Conservation (phyloP, 2,329 filamentous ascomycete species). For the Chrysosphaeria jannelii region DNA sequence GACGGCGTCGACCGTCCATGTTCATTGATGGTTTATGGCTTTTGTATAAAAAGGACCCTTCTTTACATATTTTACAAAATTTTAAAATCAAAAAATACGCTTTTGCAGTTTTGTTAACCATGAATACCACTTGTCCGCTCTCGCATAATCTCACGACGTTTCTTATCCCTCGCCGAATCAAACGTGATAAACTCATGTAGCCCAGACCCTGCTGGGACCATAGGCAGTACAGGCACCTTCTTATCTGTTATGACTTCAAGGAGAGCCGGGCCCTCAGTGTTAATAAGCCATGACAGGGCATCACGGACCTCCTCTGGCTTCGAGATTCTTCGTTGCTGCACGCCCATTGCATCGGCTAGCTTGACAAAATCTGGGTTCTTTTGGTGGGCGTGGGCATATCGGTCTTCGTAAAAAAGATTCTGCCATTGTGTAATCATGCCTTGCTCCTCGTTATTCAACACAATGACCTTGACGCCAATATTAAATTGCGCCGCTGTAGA, state of each 20-base stretch:
- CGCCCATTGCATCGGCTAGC: constrained; percentile 68
- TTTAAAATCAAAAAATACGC: no score
- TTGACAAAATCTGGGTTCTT: constrained; percentile 91
- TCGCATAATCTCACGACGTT: constrained; percentile 3
- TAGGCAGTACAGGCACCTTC: constrained; percentile 83
- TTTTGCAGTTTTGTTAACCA: no score
- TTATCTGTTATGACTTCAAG: constrained; percentile 78
- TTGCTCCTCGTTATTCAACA: constrained; percentile 92
- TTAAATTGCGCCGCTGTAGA: constrained; percentile 84
- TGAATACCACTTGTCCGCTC: constrained; percentile 1
- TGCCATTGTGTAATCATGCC: constrained; percentile 99
- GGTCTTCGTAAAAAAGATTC: constrained; percentile 85
- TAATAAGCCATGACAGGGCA: constrained; percentile 64
- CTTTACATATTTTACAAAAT: no score
- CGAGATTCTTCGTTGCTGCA: constrained; percentile 40
- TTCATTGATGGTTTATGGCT: no score
- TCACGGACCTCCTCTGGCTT: constrained; percentile 53
- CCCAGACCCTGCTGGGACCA: constrained; percentile 70
- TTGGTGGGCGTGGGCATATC: constrained; percentile 79
- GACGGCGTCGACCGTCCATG: no score
- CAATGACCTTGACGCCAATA: constrained; percentile 82
- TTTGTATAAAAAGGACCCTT: no score
- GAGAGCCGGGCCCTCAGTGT: constrained; percentile 69
- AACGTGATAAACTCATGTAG: constrained; percentile 85
- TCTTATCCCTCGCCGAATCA: constrained; percentile 31